Percentiles rank a stretch among this genome's conserved stretches.
These are phyloP conservation scores for Epichloe scottii DNA, from an alignment of 2,329 filamentous ascomycete species.

Conservation along the genomic window DNA sequence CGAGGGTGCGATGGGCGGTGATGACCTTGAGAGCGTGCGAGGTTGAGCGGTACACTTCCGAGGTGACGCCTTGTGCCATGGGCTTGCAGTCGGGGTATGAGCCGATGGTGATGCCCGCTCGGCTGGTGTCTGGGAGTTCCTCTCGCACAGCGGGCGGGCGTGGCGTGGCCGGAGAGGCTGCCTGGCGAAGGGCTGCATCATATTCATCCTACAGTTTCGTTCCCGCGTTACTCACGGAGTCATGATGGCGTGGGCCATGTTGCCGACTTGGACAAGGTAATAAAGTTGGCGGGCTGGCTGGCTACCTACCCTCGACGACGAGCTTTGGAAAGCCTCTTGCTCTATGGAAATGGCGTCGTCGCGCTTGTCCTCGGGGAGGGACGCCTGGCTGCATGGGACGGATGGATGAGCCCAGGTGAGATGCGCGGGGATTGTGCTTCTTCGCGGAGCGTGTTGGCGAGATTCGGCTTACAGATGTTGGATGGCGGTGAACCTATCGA, in stretches of 20 bases:
- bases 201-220: slow-evolving; percentile 43
- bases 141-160: background rate
- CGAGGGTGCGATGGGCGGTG: slow-evolving; percentile 54
- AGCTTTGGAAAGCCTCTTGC: slow-evolving; percentile 46
- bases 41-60: slow-evolving; percentile 63
- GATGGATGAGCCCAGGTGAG: background rate
- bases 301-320: slow-evolving; percentile 38
- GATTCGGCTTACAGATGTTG: slow-evolving; percentile 30
- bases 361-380: slow-evolving; percentile 17
- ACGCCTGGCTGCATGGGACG: slow-evolving; percentile 16
- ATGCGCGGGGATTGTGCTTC: background rate
- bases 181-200: slow-evolving; percentile 22
- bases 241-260: background rate
- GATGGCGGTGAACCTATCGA: slow-evolving; percentile 50
- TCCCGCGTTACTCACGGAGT: background rate
- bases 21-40: slow-evolving; percentile 73
- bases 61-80: slow-evolving; percentile 60
- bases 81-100: slow-evolving; percentile 39
- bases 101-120: slow-evolving; percentile 36
- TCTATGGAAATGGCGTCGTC: slow-evolving; percentile 52
- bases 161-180: background rate
- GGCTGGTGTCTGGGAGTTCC: background rate
- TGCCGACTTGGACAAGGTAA: background rate
- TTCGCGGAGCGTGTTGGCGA: background rate
- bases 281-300: background rate